phyloP scores from a whole-genome alignment of 2,329 filamentous ascomycete species.

The Pyrenophora graminea region DNA sequence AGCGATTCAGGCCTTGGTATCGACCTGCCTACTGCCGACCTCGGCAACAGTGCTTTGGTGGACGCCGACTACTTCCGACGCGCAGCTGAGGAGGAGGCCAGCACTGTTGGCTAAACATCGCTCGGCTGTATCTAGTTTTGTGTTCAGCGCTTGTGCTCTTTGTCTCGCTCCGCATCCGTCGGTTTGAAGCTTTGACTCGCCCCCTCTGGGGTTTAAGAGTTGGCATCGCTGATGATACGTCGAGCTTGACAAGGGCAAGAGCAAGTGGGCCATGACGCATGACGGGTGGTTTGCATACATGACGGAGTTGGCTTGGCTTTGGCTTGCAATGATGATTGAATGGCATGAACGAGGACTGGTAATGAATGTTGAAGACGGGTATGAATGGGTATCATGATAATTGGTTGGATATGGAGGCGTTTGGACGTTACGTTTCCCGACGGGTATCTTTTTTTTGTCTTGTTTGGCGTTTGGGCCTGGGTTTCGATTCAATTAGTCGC shows the following conservation, averaged over 20 bases:
- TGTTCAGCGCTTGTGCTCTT: background rate
- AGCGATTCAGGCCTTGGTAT: conserved; percentile 47
- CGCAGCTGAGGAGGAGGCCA: conserved; percentile 45
- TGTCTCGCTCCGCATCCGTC: conserved; percentile 7
- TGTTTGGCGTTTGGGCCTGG: background rate
- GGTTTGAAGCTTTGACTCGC: conserved; percentile 20
- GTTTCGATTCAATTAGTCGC: background rate
- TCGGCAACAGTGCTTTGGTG: conserved; percentile 25
- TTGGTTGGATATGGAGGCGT: background rate
- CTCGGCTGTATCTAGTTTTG: background rate
- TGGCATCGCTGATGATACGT: conserved; percentile 10
- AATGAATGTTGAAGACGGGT: background rate
- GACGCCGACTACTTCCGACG: conserved; percentile 46
- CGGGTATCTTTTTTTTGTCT: background rate
- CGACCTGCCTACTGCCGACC: conserved; percentile 41
- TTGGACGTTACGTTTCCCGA: background rate
- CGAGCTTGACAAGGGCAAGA: conserved; percentile 1
- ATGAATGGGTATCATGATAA: no score
- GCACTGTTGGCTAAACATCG: conserved; percentile 33
- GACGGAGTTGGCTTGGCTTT: conserved; percentile 1
- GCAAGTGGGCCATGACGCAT: background rate
- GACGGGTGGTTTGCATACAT: background rate
- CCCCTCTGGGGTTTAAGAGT: conserved; percentile 11
- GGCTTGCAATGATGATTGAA: background rate
- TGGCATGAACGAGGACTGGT: background rate